These are phyloP conservation scores for Aspergillus vadensis DNA, from an alignment of 2,329 filamentous ascomycete species.

Conservation along the genomic window DNA sequence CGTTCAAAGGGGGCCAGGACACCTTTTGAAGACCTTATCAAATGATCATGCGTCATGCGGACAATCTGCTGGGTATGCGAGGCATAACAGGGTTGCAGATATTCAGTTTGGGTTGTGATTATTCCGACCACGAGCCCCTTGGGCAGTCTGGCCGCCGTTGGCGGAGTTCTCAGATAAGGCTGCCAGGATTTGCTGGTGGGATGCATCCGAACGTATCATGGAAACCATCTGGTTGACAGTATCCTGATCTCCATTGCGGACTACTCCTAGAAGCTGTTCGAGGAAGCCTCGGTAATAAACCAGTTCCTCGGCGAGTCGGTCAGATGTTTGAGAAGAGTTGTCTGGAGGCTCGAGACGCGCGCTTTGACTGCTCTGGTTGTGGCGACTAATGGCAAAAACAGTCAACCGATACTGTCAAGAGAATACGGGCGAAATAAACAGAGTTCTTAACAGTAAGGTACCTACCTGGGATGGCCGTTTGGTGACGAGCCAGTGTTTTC, in stretches of 20 bases:
- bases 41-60: not conserved
- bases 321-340: slow-evolving; percentile 1
- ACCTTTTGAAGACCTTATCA: not conserved
- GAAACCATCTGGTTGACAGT: slow-evolving; percentile 27
- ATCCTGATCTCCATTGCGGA: slow-evolving; percentile 27
- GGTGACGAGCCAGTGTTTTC: not conserved
- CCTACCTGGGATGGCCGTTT: not conserved
- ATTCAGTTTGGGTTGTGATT: slow-evolving; percentile 1
- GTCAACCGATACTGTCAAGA: not conserved
- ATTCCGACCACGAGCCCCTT: not conserved
- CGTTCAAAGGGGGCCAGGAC: not conserved
- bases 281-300: slow-evolving; percentile 32
- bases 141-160: not conserved
- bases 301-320: slow-evolving; percentile 11
- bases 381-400: slow-evolving; percentile 9
- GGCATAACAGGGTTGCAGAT: not conserved
- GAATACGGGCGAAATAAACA: not conserved
- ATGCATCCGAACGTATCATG: slow-evolving; percentile 33
- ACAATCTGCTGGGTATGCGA: not conserved
- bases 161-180: slow-evolving; percentile 19
- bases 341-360: slow-evolving; percentile 6
- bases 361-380: slow-evolving; percentile 7
- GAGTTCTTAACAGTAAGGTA: not conserved
- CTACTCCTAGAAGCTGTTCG: slow-evolving; percentile 26
- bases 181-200: slow-evolving; percentile 28